phyloP scores from a whole-genome alignment of 139 green algal genomes.

The Protoeuglena noctilucae region DNA sequence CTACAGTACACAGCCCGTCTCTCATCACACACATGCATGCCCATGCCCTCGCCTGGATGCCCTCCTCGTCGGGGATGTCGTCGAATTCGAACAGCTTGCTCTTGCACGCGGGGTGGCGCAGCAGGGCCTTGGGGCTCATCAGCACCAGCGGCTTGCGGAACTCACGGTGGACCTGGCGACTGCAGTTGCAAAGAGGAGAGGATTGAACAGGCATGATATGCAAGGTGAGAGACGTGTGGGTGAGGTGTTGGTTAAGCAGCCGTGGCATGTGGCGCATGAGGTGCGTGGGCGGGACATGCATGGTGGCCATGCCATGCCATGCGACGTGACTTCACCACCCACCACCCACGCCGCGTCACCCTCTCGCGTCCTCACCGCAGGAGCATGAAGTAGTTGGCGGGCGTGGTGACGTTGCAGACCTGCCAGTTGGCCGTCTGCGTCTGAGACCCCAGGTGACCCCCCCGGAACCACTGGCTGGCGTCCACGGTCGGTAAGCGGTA shows the following conservation, averaged over 20 bases:
- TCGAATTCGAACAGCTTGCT: conserved; percentile 77
- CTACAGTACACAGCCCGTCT: no score
- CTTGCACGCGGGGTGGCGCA: conserved; percentile 76
- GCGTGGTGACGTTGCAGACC: conserved; percentile 87
- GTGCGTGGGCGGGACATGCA: no score
- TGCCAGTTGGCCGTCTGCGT: conserved; percentile 83
- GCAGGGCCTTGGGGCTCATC: conserved; percentile 85
- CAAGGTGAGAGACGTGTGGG: no score
- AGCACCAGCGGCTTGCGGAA: conserved; percentile 97
- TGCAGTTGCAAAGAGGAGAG: no score
- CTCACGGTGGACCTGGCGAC: conserved; percentile 74
- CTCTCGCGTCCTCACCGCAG: no score
- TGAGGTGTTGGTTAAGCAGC: no score
- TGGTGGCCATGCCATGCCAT: no score
- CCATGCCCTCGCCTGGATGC: conserved; percentile 11
- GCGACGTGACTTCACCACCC: background rate
- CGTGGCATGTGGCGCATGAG: no score
- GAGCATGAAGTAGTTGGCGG: conserved; percentile 97
- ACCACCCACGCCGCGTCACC: background rate
- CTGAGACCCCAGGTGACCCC: conserved; percentile 64
- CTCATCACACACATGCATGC: conserved; percentile 15
- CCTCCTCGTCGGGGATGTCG: conserved; percentile 62
- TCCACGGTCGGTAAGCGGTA: conserved; percentile 65
- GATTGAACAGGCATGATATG: no score
- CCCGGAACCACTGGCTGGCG: conserved; percentile 59